phyloP scores from a whole-genome alignment of 2,329 filamentous ascomycete species.

The Trichoderma sp. region DNA sequence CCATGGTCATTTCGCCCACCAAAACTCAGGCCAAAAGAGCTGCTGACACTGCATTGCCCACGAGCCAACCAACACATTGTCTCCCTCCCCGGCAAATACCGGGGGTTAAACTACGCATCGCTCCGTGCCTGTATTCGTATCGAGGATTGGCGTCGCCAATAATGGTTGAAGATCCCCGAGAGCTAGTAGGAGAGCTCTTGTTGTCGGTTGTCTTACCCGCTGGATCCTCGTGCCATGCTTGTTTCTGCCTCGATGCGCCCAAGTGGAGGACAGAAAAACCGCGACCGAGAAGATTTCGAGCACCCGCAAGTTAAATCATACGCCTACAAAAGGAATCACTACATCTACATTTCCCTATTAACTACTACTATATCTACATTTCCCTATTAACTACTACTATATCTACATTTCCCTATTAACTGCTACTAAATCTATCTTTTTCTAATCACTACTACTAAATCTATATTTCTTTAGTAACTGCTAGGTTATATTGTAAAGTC shows the following conservation, averaged over 20 bases:
- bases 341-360: no score
- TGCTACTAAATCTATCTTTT: no score
- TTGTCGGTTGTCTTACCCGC: conserved; percentile 17
- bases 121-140: neutral
- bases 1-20: neutral
- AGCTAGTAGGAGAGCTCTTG: neutral
- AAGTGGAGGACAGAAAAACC: neutral
- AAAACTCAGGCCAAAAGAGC: neutral
- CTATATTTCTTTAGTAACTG: no score
- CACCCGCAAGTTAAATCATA: no score
- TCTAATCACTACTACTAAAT: no score
- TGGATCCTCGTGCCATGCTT: conserved; percentile 6
- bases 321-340: no score
- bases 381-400: no score
- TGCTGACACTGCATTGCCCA: conserved; percentile 8
- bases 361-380: no score
- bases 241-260: conserved; percentile 1
- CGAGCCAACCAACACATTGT: neutral
- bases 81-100: neutral
- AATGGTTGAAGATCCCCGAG: conserved; percentile 4
- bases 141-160: conserved; percentile 4
- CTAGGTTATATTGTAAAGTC: no score
- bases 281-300: no score
- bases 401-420: no score
- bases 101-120: neutral